Evolutionary conservation across 108 stramenopile genomes (phyloP).

Genomic region (Asterionellopsis glacialis): DNA sequence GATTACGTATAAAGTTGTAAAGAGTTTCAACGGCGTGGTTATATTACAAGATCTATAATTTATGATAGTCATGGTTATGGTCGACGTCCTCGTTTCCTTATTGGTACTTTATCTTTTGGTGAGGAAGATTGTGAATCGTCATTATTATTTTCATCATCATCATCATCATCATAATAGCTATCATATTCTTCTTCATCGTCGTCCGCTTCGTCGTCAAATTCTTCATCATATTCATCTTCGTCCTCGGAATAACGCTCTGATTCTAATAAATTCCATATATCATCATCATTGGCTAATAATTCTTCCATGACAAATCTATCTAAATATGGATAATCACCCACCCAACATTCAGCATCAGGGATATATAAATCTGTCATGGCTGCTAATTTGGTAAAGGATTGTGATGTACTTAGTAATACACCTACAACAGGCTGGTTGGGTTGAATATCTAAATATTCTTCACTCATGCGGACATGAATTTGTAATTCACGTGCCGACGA

Average conservation of each 20-base stretch:
- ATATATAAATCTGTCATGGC: constrained; percentile 72
- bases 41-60: too few species aligned
- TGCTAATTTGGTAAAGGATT: constrained; percentile 44
- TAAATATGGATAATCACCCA: constrained; percentile 84
- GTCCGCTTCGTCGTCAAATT: too few species aligned
- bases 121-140: too few species aligned
- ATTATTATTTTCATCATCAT: too few species aligned
- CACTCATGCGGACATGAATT: constrained; percentile 67
- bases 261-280: constrained; percentile 30
- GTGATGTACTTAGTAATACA: constrained; percentile 54
- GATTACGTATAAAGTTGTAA: too few species aligned
- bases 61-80: too few species aligned
- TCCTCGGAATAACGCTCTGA: background rate
- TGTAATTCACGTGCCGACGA: constrained; percentile 62
- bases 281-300: constrained; percentile 37
- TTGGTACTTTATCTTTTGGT: too few species aligned
- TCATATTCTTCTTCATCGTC: too few species aligned
- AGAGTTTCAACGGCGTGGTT: too few species aligned
- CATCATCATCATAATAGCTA: too few species aligned
- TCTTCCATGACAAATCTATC: constrained; percentile 38
- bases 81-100: too few species aligned
- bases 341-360: constrained; percentile 56
- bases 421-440: constrained; percentile 44
- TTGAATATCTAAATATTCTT: constrained; percentile 65
- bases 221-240: background rate